Conservation (phyloP, 768 basidiomycete genomes). For the Gloeopeniophorella convolvens region DNA sequence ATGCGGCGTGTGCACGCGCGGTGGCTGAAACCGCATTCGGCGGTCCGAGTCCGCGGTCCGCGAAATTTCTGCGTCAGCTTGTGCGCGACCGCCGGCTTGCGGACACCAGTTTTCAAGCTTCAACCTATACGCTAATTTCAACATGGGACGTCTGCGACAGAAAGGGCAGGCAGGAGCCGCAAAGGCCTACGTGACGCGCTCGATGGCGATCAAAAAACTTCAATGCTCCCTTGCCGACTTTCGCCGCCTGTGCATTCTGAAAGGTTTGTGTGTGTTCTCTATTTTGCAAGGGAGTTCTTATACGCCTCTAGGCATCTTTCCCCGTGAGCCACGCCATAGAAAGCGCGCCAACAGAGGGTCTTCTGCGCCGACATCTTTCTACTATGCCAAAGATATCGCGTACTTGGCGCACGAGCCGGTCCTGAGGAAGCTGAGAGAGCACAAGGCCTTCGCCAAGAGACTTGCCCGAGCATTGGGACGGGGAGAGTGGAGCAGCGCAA, state of each 20-base stretch:
- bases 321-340: slow-evolving; percentile 85
- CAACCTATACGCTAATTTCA: not conserved
- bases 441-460: slow-evolving; percentile 98
- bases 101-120: not conserved
- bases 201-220: slow-evolving; percentile 87
- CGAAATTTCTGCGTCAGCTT: not conserved
- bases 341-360: slow-evolving; percentile 98
- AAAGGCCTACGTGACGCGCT: slow-evolving; percentile 87
- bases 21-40: too few relatives aligned
- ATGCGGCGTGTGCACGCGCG: too few relatives aligned
- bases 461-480: slow-evolving; percentile 87
- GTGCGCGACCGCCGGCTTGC: not conserved
- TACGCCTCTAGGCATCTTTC: slow-evolving; percentile 75
- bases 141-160: slow-evolving; percentile 70
- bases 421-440: slow-evolving; percentile 86
- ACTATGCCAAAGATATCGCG: slow-evolving; percentile 96
- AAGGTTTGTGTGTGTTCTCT: slow-evolving; percentile 55
- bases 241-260: slow-evolving; percentile 91
- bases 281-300: too few relatives aligned
- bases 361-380: slow-evolving; percentile 94
- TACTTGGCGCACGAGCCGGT: slow-evolving; percentile 97
- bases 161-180: slow-evolving; percentile 91
- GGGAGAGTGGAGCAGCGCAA: slow-evolving; percentile 92
- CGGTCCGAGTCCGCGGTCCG: too few relatives aligned
- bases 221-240: slow-evolving; percentile 98